Evolutionary conservation across 164 flowering plant species (phyloP), one percentile per base, ranked within the genome.

Genomic region (Amborella trichopoda): DNA sequence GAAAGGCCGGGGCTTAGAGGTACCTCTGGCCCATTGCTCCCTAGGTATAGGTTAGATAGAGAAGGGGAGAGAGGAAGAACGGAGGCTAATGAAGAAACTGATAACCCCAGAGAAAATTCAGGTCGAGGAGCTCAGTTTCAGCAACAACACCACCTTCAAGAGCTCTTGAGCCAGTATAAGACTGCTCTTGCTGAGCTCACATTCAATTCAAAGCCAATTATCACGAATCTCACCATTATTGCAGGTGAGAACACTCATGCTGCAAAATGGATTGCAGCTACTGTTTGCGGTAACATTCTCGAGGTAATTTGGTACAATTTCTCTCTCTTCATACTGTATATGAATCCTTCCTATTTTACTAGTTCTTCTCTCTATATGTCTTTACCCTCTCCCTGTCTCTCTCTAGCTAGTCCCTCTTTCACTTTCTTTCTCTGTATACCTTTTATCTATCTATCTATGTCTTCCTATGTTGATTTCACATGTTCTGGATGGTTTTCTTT

Each of bases 281-380:
- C 77, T 26, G 51, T 93, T 54, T 83, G 83, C 66, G 33, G 66
- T 6, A 76, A 93, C 59, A 88, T 85, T 52, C 46, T 93, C 37
- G 99, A 93, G 99, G 99, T 93, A 86, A 85, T 60, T 56, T 42
- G n/a, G n/a, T n/a, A n/a, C n/a, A n/a, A n/a, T n/a, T n/a, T n/a
- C n/a, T n/a, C n/a, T n/a, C n/a, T n/a, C n/a, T n/a, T n/a, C n/a
- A n/a, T n/a, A n/a, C n/a, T n/a, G n/a, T n/a, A n/a, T n/a, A n/a
- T n/a, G n/a, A n/a, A n/a, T n/a, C n/a, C n/a, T n/a, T n/a, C n/a
- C n/a, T n/a, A n/a, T n/a, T n/a, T n/a, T n/a, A n/a, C n/a, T n/a
- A n/a, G n/a, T n/a, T n/a, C n/a, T n/a, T n/a, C n/a, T n/a, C n/a
- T n/a, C n/a, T n/a, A n/a, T n/a, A n/a, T n/a, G n/a, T n/a, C n/a